Evolutionary conservation across 1,139 yeast genomes (phyloP), one percentile per base, ranked within the genome.

Genomic region (Blastobotrys ciferrii): DNA sequence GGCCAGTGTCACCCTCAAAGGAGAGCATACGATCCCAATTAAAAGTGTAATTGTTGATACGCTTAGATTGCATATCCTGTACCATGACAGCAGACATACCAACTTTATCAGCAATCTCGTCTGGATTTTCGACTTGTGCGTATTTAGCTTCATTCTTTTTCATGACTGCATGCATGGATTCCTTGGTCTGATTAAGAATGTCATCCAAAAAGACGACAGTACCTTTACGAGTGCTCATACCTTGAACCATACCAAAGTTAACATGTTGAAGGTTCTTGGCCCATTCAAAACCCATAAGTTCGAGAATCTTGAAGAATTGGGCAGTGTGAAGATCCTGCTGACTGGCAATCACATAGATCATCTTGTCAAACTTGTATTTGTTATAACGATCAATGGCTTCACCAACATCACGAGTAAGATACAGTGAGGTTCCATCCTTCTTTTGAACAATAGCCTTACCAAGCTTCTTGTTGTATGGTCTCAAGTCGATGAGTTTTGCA

Each of bases 1-100:
- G 98, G 66, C 99, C 99, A 53, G 99, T 92, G 71, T 92, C 99
- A 71, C 99, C 99, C 76, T 92, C 99, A 60, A 94, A 91, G 4
- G 97, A 88, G 45, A 87, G 78, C 98, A 92, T 92, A 76, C 99
- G 87, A 63, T 87, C 91, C 99, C 98, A 92, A 71, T 89, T 87
- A 73, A 94, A 94, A 62, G 84, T 89, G 73, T 94, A 94, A 73
- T 92, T 91, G 76, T 92, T 89, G 70, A 91, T 81, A 72, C 98
- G 86, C 76, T 94, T 94, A 54, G 96, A 85, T 73, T 88, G 95
- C 97, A 92, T 89, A 71, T 94, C 99, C 75, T 94, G 98, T 64
- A 94, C 87, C 96, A 94, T 91, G 53, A 94, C 96, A 11, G 98
- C 98, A 38, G 97, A 86, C 53, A 92, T 87, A 68, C 98, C 99